Base-by-base conservation (phyloP, 1,284 basidiomycete genomes). In the Sphaerobolus stellatus region DNA sequence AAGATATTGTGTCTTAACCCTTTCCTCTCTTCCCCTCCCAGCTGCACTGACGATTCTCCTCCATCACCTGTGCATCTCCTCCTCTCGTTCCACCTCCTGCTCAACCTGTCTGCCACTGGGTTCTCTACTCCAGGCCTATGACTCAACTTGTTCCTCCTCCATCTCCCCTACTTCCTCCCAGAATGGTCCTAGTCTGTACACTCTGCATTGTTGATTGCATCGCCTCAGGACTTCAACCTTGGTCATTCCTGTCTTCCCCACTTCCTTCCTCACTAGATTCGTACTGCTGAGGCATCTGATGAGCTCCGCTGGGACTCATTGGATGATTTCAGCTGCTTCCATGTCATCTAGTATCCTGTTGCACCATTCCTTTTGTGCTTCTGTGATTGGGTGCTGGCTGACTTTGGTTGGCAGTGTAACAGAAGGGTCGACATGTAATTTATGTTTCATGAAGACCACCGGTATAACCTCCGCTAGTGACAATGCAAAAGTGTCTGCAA, bases 261-360 rank as follows among this genome's bases (percentile, higher is more conserved):
- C 68, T 11, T 62, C 62, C 55, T 70, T 70, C 49, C 64, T 60
- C 0, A 66, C 69, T 2, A 73, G 59, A 2, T 63, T 66, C 1
- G 63, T 69, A 2, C 66, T 62, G 4, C 62, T 61, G 1, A 66
- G 61, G 18, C 63, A 66, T 40, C 69, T 69, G n/a, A 71, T 67
- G 0, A 65, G 53, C 8, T 52, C 54, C 9, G 65, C 66, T 1
- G 58, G 34, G 31, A 65, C 61, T 9, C 54, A 62, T 45, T 59
- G 57, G 14, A 75, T 67, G 20, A 73, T 66, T 1, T 59, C 67
- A 0, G 71, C 68, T 4, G 58, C 64, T 4, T 70, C 44, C 61
- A 76, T 61, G 28, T 68, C 57, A 31, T 72, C 67, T 2, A 74
- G 49, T 7, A 62, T 63, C 4, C 59, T 51, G 31, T 70, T 52